Percentiles rank a stretch among this genome's conserved stretches.
phyloP scores from a whole-genome alignment of 257 asterid genomes.

The Paulownia fortunei region DNA sequence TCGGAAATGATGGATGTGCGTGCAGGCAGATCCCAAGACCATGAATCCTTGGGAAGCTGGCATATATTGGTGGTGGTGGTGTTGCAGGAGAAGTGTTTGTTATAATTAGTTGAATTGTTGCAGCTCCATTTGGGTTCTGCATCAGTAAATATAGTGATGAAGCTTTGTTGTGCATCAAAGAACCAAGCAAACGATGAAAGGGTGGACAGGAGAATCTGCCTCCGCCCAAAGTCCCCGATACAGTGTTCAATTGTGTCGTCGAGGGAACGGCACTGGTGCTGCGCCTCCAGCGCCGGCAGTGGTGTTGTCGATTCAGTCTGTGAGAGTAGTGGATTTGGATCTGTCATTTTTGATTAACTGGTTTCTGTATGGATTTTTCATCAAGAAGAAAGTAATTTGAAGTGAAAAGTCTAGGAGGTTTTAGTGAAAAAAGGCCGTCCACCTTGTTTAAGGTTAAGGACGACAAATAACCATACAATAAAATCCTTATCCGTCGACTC shows the following conservation, averaged over 20 bases:
- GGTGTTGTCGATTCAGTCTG: neutral
- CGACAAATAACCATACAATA: neutral
- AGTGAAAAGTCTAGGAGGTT: neutral
- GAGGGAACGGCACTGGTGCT: neutral
- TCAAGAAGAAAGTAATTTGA: neutral
- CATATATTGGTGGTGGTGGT: slow-evolving; percentile 32
- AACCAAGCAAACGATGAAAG: slow-evolving; percentile 49
- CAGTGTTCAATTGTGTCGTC: slow-evolving; percentile 32
- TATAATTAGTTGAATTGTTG: neutral
- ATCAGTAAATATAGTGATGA: slow-evolving; percentile 55
- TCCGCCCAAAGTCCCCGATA: slow-evolving; percentile 33
- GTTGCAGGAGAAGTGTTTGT: slow-evolving; percentile 3
- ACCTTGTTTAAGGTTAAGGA: too few relatives aligned
- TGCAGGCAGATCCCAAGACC: slow-evolving; percentile 54
- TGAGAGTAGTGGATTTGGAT: slow-evolving; percentile 2
- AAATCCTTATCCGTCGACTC: too few relatives aligned
- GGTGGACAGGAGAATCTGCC: slow-evolving; percentile 41
- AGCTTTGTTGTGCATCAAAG: slow-evolving; percentile 61
- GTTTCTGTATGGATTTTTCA: neutral
- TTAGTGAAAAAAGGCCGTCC: too few relatives aligned
- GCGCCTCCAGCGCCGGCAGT: neutral
- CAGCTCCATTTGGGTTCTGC: slow-evolving; percentile 55
- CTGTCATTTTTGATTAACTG: neutral
- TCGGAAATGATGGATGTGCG: slow-evolving; percentile 49
- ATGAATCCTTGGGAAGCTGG: slow-evolving; percentile 38